phyloP scores from a whole-genome alignment of 164 flowering plant genomes.

The Sextonia rubra region DNA sequence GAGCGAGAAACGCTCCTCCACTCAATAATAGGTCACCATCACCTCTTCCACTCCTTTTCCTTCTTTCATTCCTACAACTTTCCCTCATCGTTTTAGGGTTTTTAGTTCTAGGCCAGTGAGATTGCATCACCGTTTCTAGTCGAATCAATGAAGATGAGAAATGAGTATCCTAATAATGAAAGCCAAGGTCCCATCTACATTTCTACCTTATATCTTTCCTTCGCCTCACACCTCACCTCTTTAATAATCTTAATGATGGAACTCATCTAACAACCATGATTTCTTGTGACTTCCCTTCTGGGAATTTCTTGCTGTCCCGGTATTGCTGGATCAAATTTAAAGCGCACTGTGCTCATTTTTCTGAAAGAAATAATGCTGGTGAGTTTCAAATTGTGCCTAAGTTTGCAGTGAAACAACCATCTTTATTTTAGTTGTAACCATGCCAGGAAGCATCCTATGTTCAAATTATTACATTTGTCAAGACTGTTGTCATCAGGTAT shows the following conservation, averaged over 20 bases:
- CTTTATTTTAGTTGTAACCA: constrained; percentile 2
- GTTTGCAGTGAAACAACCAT: not conserved
- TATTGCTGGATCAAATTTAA: constrained; percentile 29
- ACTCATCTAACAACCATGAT: too few relatives aligned
- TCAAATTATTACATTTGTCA: not conserved
- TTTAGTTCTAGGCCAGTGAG: not conserved
- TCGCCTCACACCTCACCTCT: too few relatives aligned
- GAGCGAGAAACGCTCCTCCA: too few relatives aligned
- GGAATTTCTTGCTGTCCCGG: constrained; percentile 26
- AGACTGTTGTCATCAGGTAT: not conserved
- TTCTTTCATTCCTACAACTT: not conserved
- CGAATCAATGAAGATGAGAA: too few relatives aligned
- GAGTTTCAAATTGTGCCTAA: constrained; percentile 12
- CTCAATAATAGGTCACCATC: not conserved
- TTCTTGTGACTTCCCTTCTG: constrained; percentile 28
- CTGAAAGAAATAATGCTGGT: constrained; percentile 17
- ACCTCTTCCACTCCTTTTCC: not conserved
- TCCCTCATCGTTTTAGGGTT: not conserved
- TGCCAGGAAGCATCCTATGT: not conserved
- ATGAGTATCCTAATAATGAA: too few relatives aligned
- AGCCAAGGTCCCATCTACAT: too few relatives aligned
- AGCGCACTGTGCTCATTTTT: constrained; percentile 6
- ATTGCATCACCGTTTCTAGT: too few relatives aligned
- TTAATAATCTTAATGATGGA: too few relatives aligned
- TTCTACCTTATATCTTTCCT: too few relatives aligned